Evolutionary conservation across 2,329 filamentous ascomycete species (phyloP).

Genomic region (Scedosporium minutisporum): DNA sequence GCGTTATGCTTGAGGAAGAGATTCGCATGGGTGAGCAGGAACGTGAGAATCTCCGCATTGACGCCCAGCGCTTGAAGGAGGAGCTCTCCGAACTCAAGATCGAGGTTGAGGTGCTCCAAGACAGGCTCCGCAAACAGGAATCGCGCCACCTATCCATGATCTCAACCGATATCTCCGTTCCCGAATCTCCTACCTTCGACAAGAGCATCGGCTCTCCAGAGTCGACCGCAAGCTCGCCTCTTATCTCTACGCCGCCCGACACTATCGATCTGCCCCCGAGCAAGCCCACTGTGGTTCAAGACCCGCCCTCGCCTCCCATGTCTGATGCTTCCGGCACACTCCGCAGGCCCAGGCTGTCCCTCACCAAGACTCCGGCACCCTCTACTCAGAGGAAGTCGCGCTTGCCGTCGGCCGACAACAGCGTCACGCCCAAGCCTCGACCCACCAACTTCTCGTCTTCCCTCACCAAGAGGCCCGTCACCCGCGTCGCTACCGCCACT

Average conservation of each 20-base stretch:
- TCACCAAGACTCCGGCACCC: conserved; percentile 24
- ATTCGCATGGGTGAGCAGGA: conserved; percentile 87
- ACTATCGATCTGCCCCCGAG: conserved; percentile 46
- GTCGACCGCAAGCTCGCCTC: conserved; percentile 84
- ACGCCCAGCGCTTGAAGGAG: conserved; percentile 79
- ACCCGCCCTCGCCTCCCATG: conserved; percentile 87
- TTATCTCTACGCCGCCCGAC: conserved; percentile 75
- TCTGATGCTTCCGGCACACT: conserved; percentile 68
- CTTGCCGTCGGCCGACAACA: conserved; percentile 44
- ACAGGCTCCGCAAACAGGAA: conserved; percentile 75
- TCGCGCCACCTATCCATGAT: conserved; percentile 47
- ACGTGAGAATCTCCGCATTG: conserved; percentile 78
- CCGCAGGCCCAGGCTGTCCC: conserved; percentile 39
- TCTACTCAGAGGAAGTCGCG: conserved; percentile 35
- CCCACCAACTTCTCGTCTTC: conserved; percentile 30
- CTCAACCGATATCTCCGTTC: conserved; percentile 51
- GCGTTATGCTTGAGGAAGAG: conserved; percentile 90
- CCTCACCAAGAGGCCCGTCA: conserved; percentile 27
- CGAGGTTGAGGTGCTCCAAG: conserved; percentile 85
- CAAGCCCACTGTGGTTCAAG: conserved; percentile 48
- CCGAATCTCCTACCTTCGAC: conserved; percentile 65
- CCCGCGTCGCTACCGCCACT: conserved; percentile 39
- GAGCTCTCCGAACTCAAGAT: conserved; percentile 90
- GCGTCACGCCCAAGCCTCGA: conserved; percentile 48
- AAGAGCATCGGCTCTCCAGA: conserved; percentile 65